Conservation (phyloP, 495 filamentous ascomycete genomes). For the Penicillium crystallinum region DNA sequence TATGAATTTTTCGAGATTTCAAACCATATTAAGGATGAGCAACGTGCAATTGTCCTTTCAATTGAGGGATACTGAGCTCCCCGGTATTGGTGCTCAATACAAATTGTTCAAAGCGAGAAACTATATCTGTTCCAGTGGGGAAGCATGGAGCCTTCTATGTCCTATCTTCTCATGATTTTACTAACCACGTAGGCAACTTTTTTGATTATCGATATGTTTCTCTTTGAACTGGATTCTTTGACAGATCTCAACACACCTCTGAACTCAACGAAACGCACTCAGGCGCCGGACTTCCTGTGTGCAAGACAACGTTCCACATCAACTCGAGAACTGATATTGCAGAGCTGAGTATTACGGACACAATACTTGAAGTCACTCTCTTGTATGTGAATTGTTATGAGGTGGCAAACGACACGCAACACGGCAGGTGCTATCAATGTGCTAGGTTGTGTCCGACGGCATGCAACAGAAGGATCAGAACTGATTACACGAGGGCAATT, state of each 20-base stretch:
- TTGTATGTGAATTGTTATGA: neutral
- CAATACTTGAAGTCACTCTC: neutral
- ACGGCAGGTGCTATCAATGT: conserved; percentile 3
- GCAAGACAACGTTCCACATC: conserved; percentile 12
- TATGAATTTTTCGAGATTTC: neutral
- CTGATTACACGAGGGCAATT: neutral
- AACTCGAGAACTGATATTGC: neutral
- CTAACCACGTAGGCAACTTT: neutral
- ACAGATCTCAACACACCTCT: conserved; percentile 3
- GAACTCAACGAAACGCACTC: neutral
- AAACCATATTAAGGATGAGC: no score
- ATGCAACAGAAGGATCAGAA: neutral
- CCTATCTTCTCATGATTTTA: neutral
- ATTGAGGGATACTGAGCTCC: no score
- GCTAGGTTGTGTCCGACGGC: neutral
- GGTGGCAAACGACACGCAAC: conserved; percentile 1
- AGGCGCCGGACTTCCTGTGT: neutral
- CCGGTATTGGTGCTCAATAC: neutral
- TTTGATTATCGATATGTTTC: neutral
- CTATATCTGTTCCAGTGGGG: conserved; percentile 7
- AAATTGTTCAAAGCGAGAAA: neutral
- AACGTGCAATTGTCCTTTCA: no score
- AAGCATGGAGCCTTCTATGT: neutral
- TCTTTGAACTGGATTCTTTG: neutral
- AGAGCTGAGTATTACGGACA: neutral